Percentiles rank a stretch among this genome's conserved stretches.
phyloP scores from a whole-genome alignment of 2,329 filamentous ascomycete genomes.

The Amauroascus verrucosus region DNA sequence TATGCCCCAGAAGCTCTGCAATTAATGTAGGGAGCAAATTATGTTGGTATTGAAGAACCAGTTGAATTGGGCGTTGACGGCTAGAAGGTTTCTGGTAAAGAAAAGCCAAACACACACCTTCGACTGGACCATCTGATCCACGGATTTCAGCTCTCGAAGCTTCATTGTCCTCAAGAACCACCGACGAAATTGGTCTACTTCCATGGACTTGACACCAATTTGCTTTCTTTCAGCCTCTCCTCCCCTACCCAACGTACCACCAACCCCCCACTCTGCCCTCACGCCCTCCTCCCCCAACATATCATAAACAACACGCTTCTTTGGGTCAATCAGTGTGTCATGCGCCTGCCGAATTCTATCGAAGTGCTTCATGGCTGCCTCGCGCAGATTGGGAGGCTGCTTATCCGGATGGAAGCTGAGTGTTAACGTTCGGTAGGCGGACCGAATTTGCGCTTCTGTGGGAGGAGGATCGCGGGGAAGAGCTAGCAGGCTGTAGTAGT shows the following conservation, averaged over 20 bases:
- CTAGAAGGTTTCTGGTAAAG: not conserved
- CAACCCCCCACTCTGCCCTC: conserved; percentile 28
- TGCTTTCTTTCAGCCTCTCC: conserved; percentile 25
- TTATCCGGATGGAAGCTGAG: conserved; percentile 40
- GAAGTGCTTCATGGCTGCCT: conserved; percentile 32
- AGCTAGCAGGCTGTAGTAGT: conserved; percentile 36
- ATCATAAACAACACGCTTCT: conserved; percentile 37
- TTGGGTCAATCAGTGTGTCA: conserved; percentile 32
- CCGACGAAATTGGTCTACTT: conserved; percentile 30
- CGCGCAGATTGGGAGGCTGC: conserved; percentile 31
- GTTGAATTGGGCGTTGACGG: not conserved
- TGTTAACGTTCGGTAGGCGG: conserved; percentile 35
- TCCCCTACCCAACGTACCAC: conserved; percentile 26
- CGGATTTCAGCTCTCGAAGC: conserved; percentile 27
- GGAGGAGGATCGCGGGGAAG: conserved; percentile 33
- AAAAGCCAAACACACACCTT: conserved; percentile 24
- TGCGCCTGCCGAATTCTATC: conserved; percentile 34
- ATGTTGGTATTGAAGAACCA: not conserved
- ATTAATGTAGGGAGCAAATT: not conserved
- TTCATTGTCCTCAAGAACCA: conserved; percentile 36
- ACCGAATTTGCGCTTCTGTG: conserved; percentile 33
- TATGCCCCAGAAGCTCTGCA: too few relatives aligned
- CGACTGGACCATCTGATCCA: conserved; percentile 31
- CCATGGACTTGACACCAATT: conserved; percentile 32
- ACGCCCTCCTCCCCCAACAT: conserved; percentile 34